phyloP scores from a whole-genome alignment of 176 grass and related monocot species.

The Avena insularis region DNA sequence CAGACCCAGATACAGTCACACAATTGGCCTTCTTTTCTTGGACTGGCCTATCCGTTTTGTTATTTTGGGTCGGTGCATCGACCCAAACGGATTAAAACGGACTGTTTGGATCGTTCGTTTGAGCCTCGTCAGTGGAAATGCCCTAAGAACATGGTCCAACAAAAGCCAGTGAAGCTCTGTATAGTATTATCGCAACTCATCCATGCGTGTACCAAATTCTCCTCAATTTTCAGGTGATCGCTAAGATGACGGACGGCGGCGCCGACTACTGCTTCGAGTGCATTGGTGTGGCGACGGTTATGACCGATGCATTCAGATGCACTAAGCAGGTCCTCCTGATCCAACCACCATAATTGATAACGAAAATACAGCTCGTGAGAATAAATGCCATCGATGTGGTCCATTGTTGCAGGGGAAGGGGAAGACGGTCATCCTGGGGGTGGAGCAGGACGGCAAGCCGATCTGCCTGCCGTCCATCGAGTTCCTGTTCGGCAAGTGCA shows the following conservation, averaged over 20 bases:
- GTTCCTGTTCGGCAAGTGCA: slow-evolving; percentile 58
- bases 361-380: too few species aligned
- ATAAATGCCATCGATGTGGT: background rate
- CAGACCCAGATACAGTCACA: too few species aligned
- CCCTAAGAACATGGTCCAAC: too few species aligned
- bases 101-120: too few species aligned
- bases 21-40: too few species aligned
- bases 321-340: slow-evolving; percentile 44
- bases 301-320: slow-evolving; percentile 59
- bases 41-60: too few species aligned
- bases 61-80: too few species aligned
- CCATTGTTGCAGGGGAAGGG: slow-evolving; percentile 52
- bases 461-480: slow-evolving; percentile 48
- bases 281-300: slow-evolving; percentile 61
- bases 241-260: slow-evolving; percentile 61
- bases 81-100: too few species aligned
- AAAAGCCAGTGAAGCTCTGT: too few species aligned
- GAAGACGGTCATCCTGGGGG: slow-evolving; percentile 67
- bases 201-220: background rate
- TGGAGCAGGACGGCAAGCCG: slow-evolving; percentile 46
- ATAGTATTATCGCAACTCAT: background rate
- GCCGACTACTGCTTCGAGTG: slow-evolving; percentile 83
- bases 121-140: too few species aligned
- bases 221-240: slow-evolving; percentile 53
- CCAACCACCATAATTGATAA: background rate